Evolutionary conservation across 179 eudicot genomes (phyloP), one percentile per base, ranked within the genome.

Genomic region (Beta macrorhiza): DNA sequence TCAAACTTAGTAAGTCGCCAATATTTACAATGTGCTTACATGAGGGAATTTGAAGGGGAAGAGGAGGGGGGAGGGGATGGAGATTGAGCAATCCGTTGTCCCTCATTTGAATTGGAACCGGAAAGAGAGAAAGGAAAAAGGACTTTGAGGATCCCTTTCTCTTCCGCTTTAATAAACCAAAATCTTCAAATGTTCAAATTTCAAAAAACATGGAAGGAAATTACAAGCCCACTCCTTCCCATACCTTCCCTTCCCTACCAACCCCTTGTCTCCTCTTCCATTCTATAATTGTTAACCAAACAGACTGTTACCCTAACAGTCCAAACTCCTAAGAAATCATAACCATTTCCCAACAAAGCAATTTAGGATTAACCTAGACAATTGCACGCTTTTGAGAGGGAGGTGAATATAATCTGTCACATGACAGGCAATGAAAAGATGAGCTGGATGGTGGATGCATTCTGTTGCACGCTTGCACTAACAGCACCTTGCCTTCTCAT

Each of bases 1-100:
- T 64, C 72, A 79, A 71, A 77, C 75, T 63, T 51, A 76, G 67
- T 29, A 78, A 52, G 25, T 42, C 44, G 19, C 61, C 44, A 70
- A 16, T 25, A 25, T 59, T 74, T 44, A 29, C n/a, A 20, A 37
- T 11, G 20, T 56, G 19, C 8, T 14, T 29, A 0, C 10, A 73
- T 47, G 57, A 71, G 13, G 16, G 57, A 49, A n/a, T 8, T 47
- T 10, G 12, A 10, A 25, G 44, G 69, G 44, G 52, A 32, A 49
- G 58, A 25, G 53, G 47, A 49, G 57, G 0, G 1, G 17, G 42
- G 37, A 42, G 25, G 58, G 56, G 56, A n/a, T 1, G 2, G n/a
- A 25, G 22, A 51, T 19, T 44, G 56, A n/a, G 25, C 32, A 5
- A 70, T 45, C 53, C 51, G 22, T 14, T 45, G 7, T n/a, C 52